phyloP scores from a whole-genome alignment of 2,329 filamentous ascomycete species.

The Colletotrichum karsti region DNA sequence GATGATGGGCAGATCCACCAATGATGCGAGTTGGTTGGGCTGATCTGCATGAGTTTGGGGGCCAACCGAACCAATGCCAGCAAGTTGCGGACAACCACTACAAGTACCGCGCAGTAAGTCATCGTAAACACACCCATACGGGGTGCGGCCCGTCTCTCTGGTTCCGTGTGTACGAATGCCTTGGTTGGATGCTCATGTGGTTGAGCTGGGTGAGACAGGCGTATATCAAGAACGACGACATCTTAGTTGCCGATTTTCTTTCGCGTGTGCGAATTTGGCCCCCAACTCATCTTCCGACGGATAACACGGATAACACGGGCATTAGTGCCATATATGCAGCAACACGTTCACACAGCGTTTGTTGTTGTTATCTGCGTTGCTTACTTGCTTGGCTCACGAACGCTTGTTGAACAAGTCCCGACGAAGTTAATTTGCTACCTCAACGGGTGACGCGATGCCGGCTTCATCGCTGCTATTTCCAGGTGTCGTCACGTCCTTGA shows the following conservation, averaged over 20 bases:
- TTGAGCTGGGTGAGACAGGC: not conserved
- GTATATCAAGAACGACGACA: constrained; percentile 11
- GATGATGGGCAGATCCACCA: constrained; percentile 23
- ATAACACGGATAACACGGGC: not conserved
- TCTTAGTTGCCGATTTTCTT: constrained; percentile 7
- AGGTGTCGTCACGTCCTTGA: constrained; percentile 31
- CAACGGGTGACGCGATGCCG: constrained; percentile 28
- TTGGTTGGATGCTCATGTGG: constrained; percentile 6
- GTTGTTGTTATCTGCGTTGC: not conserved
- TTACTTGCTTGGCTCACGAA: not conserved
- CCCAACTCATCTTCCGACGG: not conserved
- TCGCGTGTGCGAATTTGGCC: constrained; percentile 17
- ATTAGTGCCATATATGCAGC: not conserved
- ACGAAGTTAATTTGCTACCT: constrained; percentile 22
- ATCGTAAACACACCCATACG: constrained; percentile 6
- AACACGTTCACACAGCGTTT: not conserved
- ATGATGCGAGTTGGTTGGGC: constrained; percentile 11
- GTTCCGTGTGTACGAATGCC: not conserved
- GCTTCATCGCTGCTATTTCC: constrained; percentile 27
- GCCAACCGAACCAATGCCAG: constrained; percentile 15
- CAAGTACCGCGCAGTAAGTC: constrained; percentile 21
- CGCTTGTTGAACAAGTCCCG: not conserved
- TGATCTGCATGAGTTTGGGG: constrained; percentile 6
- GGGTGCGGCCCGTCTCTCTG: constrained; percentile 23
- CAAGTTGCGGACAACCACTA: constrained; percentile 13